Conservation (phyloP, 805 yeast genomes). For the Metschnikowia hibisci region DNA sequence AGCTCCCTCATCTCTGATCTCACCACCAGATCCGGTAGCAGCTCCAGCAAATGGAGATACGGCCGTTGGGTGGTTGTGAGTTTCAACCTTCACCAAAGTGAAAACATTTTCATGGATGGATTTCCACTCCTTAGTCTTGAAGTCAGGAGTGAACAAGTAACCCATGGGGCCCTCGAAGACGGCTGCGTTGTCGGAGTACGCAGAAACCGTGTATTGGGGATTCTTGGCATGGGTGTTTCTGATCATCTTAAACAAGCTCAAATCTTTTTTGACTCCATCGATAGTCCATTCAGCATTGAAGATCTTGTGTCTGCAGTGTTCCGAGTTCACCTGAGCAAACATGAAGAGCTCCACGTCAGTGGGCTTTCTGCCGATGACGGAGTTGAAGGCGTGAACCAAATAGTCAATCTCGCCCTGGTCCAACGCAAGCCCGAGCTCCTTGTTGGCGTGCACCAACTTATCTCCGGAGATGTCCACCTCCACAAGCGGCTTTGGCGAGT, state of each 20-base stretch:
- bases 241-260: constrained; percentile 88
- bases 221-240: constrained; percentile 82
- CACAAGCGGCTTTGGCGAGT: constrained; percentile 78
- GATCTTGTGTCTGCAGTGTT: constrained; percentile 98
- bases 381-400: constrained; percentile 75
- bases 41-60: constrained; percentile 99
- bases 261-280: constrained; percentile 71
- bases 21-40: constrained; percentile 99
- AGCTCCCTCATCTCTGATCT: constrained; percentile 99
- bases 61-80: constrained; percentile 99
- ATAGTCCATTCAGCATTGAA: constrained; percentile 98
- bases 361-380: constrained; percentile 78
- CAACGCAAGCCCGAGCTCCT: constrained; percentile 84
- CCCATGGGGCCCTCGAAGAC: constrained; percentile 84
- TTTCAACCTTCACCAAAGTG: constrained; percentile 91
- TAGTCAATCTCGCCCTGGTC: constrained; percentile 92
- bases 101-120: constrained; percentile 76
- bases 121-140: constrained; percentile 66
- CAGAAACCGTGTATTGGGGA: constrained; percentile 83
- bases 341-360: constrained; percentile 97
- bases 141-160: constrained; percentile 74
- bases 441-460: constrained; percentile 72
- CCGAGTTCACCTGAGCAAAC: constrained; percentile 99
- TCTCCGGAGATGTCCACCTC: constrained; percentile 62
- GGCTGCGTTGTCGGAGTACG: constrained; percentile 97